Evolutionary conservation across 228 moss, liverwort and hornwort genomes (phyloP).

Genomic region (Sphagnum fallax): DNA sequence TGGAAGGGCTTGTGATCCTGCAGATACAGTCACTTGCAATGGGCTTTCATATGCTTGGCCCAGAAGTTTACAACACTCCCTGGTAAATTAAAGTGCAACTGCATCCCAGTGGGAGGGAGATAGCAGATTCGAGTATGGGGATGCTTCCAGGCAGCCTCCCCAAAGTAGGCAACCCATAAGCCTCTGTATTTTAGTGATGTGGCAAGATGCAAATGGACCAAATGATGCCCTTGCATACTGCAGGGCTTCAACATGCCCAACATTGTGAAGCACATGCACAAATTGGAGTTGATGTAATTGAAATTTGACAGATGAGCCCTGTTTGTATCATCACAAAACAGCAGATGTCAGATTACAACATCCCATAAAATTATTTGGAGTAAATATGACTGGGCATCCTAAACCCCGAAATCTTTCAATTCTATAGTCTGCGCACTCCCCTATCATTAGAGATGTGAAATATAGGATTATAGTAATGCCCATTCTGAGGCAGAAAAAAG

Average conservation of each 20-base stretch:
- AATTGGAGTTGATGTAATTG: slow-evolving; percentile 95
- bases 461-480: too few relatives aligned
- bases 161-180: slow-evolving; percentile 94
- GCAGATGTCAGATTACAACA: too few relatives aligned
- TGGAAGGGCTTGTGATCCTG: slow-evolving; percentile 82
- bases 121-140: slow-evolving; percentile 78
- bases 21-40: slow-evolving; percentile 71
- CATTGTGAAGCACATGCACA: slow-evolving; percentile 65
- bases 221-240: slow-evolving; percentile 82
- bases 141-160: slow-evolving; percentile 76
- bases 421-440: too few relatives aligned
- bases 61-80: slow-evolving; percentile 87
- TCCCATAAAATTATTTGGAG: too few relatives aligned
- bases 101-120: slow-evolving; percentile 87
- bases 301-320: slow-evolving; percentile 85
- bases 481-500: too few relatives aligned
- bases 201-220: slow-evolving; percentile 55
- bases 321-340: not conserved
- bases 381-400: too few relatives aligned
- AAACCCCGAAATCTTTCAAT: too few relatives aligned
- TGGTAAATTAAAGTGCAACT: slow-evolving; percentile 83
- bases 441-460: too few relatives aligned
- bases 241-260: slow-evolving; percentile 69
- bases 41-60: slow-evolving; percentile 95
- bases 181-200: slow-evolving; percentile 84